A percentile compares a stretch with the other conserved stretches of the same genome.
Evolutionary conservation across 305 asterid genomes (phyloP).

Genomic region (Fraxinus sp.): DNA sequence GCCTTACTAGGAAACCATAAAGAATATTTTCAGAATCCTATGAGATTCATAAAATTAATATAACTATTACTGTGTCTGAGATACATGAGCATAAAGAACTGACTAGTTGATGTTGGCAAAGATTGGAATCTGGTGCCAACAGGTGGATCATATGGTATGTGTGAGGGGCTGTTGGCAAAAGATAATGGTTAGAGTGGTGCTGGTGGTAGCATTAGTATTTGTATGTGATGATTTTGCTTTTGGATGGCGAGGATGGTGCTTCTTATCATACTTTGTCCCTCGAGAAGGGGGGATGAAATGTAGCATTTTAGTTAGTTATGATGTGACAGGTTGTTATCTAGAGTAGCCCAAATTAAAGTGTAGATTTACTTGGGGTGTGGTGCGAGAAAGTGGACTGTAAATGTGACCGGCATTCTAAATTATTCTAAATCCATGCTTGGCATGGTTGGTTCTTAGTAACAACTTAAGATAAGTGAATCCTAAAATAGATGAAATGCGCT

Average conservation of each 20-base stretch:
- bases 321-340: background rate
- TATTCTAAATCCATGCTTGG: background rate
- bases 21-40: background rate
- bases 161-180: background rate
- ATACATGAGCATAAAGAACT: background rate
- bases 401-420: background rate
- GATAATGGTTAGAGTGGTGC: background rate
- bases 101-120: background rate
- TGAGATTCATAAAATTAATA: background rate
- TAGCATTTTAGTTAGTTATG: background rate
- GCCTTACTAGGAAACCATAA: background rate
- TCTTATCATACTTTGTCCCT: background rate
- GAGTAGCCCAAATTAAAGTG: background rate
- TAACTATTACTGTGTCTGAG: background rate
- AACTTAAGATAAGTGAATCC: background rate
- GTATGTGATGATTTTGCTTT: background rate
- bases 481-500: background rate
- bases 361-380: background rate
- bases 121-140: background rate
- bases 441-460: background rate
- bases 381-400: background rate
- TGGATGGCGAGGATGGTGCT: background rate
- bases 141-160: background rate
- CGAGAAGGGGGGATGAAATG: background rate
- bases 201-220: background rate